A percentile compares a stretch with the other conserved stretches of the same genome.
These are phyloP conservation scores for Aspergillus ibericus DNA, from an alignment of 2,329 filamentous ascomycete species.

Conservation along the genomic window DNA sequence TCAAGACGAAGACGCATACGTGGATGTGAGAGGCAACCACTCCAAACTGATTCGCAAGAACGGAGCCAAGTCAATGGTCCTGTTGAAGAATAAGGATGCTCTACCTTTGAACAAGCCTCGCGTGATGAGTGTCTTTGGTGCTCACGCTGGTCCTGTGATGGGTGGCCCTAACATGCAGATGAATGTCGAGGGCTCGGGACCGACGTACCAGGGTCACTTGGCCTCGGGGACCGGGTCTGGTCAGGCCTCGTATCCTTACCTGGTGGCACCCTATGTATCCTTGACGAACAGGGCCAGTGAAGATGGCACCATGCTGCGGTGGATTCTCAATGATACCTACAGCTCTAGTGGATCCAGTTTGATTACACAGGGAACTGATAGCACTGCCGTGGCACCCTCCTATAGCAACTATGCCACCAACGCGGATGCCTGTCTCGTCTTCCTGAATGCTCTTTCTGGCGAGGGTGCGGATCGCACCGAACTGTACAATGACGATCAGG, in stretches of 20 bases:
- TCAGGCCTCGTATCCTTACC: conserved; percentile 17
- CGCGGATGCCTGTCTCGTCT: conserved; percentile 47
- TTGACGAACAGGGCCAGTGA: conserved; percentile 13
- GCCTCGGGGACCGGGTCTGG: conserved; percentile 18
- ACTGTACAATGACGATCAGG: conserved; percentile 44
- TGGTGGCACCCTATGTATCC: conserved; percentile 17
- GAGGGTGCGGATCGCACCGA: conserved; percentile 38
- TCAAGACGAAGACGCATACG: neutral
- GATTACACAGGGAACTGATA: neutral
- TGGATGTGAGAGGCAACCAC: conserved; percentile 52
- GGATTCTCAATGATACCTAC: conserved; percentile 21
- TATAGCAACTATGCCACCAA: conserved; percentile 61
- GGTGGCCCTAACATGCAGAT: neutral
- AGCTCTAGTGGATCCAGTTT: conserved; percentile 7
- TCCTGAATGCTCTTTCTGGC: conserved; percentile 55
- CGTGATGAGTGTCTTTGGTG: conserved; percentile 10
- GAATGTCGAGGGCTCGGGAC: conserved; percentile 10
- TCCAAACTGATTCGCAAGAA: conserved; percentile 42
- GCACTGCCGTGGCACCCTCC: neutral
- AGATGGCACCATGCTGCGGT: conserved; percentile 22
- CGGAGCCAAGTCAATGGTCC: conserved; percentile 60
- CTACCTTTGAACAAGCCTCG: conserved; percentile 43
- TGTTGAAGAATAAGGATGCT: conserved; percentile 51
- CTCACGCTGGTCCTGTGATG: neutral
- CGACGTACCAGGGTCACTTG: conserved; percentile 16